phyloP scores from a whole-genome alignment of 1,284 basidiomycete species.

The Marasmius sp. region DNA sequence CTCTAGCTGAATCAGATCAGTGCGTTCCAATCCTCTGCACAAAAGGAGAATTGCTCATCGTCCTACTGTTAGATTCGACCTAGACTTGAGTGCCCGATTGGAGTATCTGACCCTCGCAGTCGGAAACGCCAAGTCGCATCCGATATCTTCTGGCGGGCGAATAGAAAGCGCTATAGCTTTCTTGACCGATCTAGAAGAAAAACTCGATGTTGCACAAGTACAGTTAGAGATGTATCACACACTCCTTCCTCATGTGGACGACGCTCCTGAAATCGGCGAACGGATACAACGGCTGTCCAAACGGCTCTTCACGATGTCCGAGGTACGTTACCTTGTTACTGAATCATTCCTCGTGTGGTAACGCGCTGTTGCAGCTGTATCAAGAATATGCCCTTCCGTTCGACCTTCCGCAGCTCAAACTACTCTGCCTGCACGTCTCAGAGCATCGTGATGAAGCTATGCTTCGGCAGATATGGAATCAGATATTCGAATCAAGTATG shows the following conservation, averaged over 20 bases:
- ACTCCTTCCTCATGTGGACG: constrained; percentile 59
- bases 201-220: constrained; percentile 95
- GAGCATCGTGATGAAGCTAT: constrained; percentile 87
- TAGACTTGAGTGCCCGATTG: constrained; percentile 71
- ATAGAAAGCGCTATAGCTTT: constrained; percentile 90
- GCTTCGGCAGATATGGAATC: constrained; percentile 86
- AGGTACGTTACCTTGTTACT: constrained; percentile 44
- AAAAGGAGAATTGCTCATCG: constrained; percentile 8
- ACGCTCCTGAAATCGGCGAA: constrained; percentile 54
- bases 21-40: constrained; percentile 37
- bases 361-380: constrained; percentile 63
- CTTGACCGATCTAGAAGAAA: constrained; percentile 91
- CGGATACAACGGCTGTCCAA: constrained; percentile 57
- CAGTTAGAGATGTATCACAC: constrained; percentile 85
- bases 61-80: constrained; percentile 51
- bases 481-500: constrained; percentile 79
- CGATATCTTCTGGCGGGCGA: constrained; percentile 69
- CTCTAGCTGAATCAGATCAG: constrained; percentile 85
- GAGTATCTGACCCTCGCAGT: constrained; percentile 93
- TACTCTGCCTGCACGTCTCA: constrained; percentile 92
- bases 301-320: constrained; percentile 65
- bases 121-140: constrained; percentile 93
- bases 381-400: constrained; percentile 88
- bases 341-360: constrained; percentile 9
- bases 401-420: constrained; percentile 80